Percentiles rank a stretch among this genome's conserved stretches.
These are phyloP conservation scores for Magnaporthiopsis poae DNA, from an alignment of 2,329 filamentous ascomycete genomes.

Conservation along the genomic window DNA sequence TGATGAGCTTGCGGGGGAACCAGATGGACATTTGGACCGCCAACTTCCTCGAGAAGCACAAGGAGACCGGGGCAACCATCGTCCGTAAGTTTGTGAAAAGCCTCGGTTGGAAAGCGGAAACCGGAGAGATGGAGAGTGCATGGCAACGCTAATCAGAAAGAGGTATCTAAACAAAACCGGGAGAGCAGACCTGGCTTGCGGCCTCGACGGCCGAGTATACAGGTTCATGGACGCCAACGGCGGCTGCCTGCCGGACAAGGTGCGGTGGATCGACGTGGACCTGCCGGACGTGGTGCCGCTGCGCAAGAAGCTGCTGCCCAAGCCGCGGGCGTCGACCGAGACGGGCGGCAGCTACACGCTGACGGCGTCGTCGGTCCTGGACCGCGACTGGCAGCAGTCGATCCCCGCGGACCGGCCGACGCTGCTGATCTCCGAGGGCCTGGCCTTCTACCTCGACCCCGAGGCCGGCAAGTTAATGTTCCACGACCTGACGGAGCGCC, in stretches of 20 bases:
- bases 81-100: not conserved
- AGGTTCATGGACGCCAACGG: constrained; percentile 6
- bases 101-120: too few relatives aligned
- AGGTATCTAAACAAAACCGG: too few relatives aligned
- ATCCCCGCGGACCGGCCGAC: constrained; percentile 23
- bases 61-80: constrained; percentile 7
- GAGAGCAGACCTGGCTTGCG: constrained; percentile 6
- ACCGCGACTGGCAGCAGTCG: constrained; percentile 20
- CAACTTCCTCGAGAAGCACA: constrained; percentile 8
- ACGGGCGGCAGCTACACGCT: constrained; percentile 19
- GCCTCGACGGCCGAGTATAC: constrained; percentile 8
- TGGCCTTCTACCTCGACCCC: constrained; percentile 21
- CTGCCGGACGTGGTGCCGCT: constrained; percentile 25
- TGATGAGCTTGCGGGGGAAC: constrained; percentile 1
- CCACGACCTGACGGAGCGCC: constrained; percentile 4
- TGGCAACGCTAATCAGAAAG: not conserved
- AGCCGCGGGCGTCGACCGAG: constrained; percentile 8
- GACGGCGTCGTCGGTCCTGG: constrained; percentile 18
- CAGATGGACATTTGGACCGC: constrained; percentile 5
- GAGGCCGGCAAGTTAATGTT: constrained; percentile 5
- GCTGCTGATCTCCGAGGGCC: constrained; percentile 23
- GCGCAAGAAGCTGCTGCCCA: constrained; percentile 18
- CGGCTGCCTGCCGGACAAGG: not conserved
- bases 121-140: too few relatives aligned
- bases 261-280: constrained; percentile 25